These are phyloP conservation scores for Aphanomyces cochlioides DNA, from an alignment of 352 stramenopile genomes.

Conservation along the genomic window DNA sequence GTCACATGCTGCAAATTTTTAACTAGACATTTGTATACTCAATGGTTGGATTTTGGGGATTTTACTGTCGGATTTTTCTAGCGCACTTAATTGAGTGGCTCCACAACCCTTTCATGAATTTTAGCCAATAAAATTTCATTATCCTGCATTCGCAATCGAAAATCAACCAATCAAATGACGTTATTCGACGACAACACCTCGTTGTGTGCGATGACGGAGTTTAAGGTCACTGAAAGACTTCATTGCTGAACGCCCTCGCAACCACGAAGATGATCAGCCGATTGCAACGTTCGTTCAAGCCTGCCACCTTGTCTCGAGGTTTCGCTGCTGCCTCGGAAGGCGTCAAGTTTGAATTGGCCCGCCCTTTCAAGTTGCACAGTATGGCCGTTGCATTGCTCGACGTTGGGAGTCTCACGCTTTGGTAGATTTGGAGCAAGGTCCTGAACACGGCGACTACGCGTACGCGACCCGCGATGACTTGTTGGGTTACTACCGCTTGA, in stretches of 20 bases:
- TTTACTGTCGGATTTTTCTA: too few relatives aligned
- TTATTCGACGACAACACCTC: background rate
- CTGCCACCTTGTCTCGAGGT: constrained; percentile 35
- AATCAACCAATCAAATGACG: background rate
- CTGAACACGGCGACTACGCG: constrained; percentile 41
- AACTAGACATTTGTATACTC: too few relatives aligned
- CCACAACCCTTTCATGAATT: background rate
- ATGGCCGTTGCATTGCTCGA: constrained; percentile 25
- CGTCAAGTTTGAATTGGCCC: constrained; percentile 64
- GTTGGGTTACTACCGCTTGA: constrained; percentile 95
- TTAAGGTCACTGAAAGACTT: background rate
- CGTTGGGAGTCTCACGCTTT: background rate
- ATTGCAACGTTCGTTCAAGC: constrained; percentile 16
- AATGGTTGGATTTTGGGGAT: too few relatives aligned
- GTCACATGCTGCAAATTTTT: background rate
- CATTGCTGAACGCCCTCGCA: constrained; percentile 19
- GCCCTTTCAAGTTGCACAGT: constrained; percentile 81
- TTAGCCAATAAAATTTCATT: constrained; percentile 1
- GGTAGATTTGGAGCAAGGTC: constrained; percentile 66
- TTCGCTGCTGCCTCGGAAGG: constrained; percentile 56
- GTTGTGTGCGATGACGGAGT: constrained; percentile 9
- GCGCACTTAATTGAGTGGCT: background rate
- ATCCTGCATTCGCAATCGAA: background rate
- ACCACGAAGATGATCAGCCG: constrained; percentile 27
- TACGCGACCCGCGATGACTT: constrained; percentile 95